Evolutionary conservation across 106 monocot species (phyloP), one percentile per base, ranked within the genome.

Genomic region (Allium sativum): DNA sequence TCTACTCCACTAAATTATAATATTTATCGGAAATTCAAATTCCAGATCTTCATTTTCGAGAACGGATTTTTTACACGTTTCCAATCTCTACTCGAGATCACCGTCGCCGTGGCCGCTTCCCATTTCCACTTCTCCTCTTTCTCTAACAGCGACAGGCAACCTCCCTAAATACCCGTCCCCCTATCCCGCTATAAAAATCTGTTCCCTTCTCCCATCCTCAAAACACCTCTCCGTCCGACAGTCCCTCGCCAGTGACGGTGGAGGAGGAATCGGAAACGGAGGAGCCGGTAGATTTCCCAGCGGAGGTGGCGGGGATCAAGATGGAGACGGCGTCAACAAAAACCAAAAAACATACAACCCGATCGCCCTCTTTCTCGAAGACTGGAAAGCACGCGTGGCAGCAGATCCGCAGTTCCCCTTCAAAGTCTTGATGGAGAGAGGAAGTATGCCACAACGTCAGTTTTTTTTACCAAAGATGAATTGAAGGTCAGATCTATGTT

Each of bases 341-440:
- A 64, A 21, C 15, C 45, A 21, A 17, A 21, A 44, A 3, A 55
- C 41, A 8, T 22, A 7, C 11, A 51, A 50, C 7, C 74, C 72
- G 19, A 64, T 85, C 66, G 67, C 65, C 3, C 48, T 82, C 66
- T 85, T 84, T 56, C 12, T 90, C 31, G 68, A 70, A 9, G 90
- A 86, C 17, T 86, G 90, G 90, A 57, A 82, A 68, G 74, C 90
- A 57, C 79, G 90, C 57, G 90, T 91, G 60, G 42, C 74, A 20
- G 90, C 86, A 3, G 90, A 91, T 53, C 76, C 90, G 40, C 75
- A 91, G 74, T 91, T 86, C 77, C 86, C 86, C 0, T 91, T 91
- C 80, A 86, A 91, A 69, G 86, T 91, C 8, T 73, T 91, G 22
- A 91, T 91, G 86, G 91, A 91, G n/a, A n/a, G n/a, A n/a, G n/a